Conservation (phyloP, 176 grass and related monocot genomes). For the Paspalum notatum region DNA sequence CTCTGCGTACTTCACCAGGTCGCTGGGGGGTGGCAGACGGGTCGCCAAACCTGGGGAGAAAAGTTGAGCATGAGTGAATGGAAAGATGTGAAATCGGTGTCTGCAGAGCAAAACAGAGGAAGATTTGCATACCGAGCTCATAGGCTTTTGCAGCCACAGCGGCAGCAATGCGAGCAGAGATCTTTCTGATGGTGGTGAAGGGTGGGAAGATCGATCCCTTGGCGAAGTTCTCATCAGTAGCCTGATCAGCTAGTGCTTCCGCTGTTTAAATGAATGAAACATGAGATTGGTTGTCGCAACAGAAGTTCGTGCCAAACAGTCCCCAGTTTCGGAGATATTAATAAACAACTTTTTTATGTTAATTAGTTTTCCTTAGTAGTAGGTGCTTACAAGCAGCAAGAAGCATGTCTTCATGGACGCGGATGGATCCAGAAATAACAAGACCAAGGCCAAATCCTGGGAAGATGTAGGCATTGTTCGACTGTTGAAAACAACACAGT, state of each 20-base stretch:
- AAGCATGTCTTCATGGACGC: conserved; percentile 96
- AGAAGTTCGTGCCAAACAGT: no score
- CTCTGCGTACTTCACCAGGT: conserved; percentile 85
- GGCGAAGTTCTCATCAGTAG: conserved; percentile 65
- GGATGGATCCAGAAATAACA: conserved; percentile 82
- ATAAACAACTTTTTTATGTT: not conserved
- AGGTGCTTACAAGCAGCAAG: conserved; percentile 90
- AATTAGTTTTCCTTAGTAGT: not conserved
- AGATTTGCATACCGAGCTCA: conserved; percentile 71
- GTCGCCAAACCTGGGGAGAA: conserved; percentile 72
- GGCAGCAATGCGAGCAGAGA: conserved; percentile 85
- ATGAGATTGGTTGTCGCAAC: not conserved
- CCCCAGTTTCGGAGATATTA: not conserved
- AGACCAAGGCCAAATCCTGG: conserved; percentile 94
- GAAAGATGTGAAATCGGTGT: not conserved
- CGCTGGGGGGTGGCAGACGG: conserved; percentile 66
- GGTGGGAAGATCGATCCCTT: conserved; percentile 90
- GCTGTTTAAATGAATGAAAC: conserved; percentile 52
- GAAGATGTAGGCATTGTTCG: conserved; percentile 99
- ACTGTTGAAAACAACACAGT: conserved; percentile 41
- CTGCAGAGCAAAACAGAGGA: not conserved
- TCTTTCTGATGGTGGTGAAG: conserved; percentile 87
- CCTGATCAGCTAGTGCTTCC: conserved; percentile 78
- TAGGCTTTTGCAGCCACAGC: conserved; percentile 91
- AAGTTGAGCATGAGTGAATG: not conserved